These are phyloP conservation scores for Argentina anserina DNA, from an alignment of 306 rosid genomes.

Conservation along the genomic window DNA sequence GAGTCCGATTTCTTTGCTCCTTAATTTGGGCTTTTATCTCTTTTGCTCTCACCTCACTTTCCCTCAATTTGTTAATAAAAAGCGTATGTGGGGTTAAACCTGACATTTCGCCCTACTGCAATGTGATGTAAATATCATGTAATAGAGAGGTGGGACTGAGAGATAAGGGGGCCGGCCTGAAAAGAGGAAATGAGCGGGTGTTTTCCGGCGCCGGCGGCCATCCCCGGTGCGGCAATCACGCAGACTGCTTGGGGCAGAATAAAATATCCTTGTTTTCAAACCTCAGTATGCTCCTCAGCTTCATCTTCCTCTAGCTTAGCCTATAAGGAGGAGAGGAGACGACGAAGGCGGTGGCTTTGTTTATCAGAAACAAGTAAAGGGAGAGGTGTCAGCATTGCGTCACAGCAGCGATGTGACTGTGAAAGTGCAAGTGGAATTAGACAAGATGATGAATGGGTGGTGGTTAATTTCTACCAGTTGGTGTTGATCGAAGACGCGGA, in stretches of 20 bases:
- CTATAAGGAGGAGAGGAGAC: background rate
- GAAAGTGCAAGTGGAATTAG: background rate
- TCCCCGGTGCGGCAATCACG: background rate
- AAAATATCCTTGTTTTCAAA: background rate
- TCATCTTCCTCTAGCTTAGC: background rate
- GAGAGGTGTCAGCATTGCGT: background rate
- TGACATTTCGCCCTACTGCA: too few species aligned
- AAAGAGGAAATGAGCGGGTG: slow-evolving; percentile 17
- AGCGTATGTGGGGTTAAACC: too few species aligned
- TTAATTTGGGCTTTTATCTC: background rate
- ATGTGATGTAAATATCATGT: too few species aligned
- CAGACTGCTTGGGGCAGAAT: background rate
- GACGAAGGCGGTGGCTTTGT: slow-evolving; percentile 1
- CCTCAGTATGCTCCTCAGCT: background rate
- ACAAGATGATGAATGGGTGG: slow-evolving; percentile 43
- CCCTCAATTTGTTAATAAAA: too few species aligned
- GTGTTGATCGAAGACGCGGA: slow-evolving; percentile 57
- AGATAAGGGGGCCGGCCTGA: too few species aligned
- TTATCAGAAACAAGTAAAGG: slow-evolving; percentile 3
- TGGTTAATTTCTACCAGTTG: slow-evolving; percentile 77
- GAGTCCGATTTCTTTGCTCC: too few species aligned
- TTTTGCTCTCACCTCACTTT: too few species aligned
- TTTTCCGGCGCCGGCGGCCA: slow-evolving; percentile 11
- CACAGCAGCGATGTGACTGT: background rate
- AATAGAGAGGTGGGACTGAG: too few species aligned